These are phyloP conservation scores for Arachnomyces sp. DNA, from an alignment of 2,329 filamentous ascomycete genomes.

Conservation along the genomic window DNA sequence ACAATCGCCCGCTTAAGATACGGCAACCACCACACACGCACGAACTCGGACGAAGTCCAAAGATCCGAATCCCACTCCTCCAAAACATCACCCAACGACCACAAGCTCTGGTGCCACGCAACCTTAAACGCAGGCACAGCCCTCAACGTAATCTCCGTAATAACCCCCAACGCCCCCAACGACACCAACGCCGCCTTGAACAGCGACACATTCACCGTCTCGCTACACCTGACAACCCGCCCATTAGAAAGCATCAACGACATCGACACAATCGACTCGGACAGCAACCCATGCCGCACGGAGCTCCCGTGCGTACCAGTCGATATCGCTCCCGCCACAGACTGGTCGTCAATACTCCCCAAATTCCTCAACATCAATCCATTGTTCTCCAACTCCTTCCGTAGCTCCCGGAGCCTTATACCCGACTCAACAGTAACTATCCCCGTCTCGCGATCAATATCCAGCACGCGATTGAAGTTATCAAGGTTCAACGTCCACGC, in stretches of 20 bases:
- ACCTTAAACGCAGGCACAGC: constrained; percentile 76
- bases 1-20: constrained; percentile 81
- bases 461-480: constrained; percentile 63
- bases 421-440: constrained; percentile 77
- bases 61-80: constrained; percentile 62
- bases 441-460: constrained; percentile 57
- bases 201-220: constrained; percentile 61
- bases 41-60: constrained; percentile 81
- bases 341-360: constrained; percentile 92
- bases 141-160: constrained; percentile 79
- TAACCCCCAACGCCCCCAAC: constrained; percentile 81
- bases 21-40: constrained; percentile 95
- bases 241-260: constrained; percentile 78
- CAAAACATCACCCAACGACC: constrained; percentile 60
- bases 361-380: constrained; percentile 84
- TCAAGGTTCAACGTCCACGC: constrained; percentile 95
- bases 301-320: constrained; percentile 93
- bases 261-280: constrained; percentile 64
- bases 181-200: constrained; percentile 84
- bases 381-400: constrained; percentile 61
- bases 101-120: constrained; percentile 73
- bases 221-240: constrained; percentile 59
- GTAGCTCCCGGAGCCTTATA: constrained; percentile 69
- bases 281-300: constrained; percentile 72
- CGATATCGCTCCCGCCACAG: constrained; percentile 81